These are phyloP conservation scores for Chytriomyces hyalinus DNA, from an alignment of 192 early-diverging fungal species.

Conservation along the genomic window DNA sequence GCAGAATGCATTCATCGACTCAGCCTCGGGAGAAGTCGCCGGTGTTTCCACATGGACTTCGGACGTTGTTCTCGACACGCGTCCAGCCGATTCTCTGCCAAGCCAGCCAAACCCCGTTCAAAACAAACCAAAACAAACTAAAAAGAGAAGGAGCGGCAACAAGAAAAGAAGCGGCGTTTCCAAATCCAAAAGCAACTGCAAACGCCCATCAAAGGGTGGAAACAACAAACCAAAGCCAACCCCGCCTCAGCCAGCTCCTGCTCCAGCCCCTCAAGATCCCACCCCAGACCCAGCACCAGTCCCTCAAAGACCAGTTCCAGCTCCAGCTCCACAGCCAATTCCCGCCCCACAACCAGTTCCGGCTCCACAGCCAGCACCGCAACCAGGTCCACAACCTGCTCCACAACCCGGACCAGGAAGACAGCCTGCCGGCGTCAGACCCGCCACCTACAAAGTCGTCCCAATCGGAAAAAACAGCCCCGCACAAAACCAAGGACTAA, in stretches of 20 bases:
- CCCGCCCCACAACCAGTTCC: background rate
- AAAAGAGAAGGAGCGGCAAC: too few species aligned
- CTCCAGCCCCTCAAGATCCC: background rate
- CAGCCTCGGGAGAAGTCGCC: slow-evolving; percentile 1
- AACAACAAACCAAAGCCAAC: too few species aligned
- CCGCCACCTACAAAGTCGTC: slow-evolving; percentile 19
- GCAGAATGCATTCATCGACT: slow-evolving; percentile 10
- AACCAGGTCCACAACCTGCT: background rate
- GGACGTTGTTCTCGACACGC: too few species aligned
- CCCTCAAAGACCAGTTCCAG: background rate
- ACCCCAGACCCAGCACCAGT: background rate
- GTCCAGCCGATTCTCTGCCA: too few species aligned
- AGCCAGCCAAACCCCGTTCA: too few species aligned
- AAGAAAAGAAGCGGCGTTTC: too few species aligned
- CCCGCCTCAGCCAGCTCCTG: background rate
- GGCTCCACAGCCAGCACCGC: background rate
- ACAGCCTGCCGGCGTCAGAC: background rate
- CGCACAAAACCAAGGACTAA: background rate
- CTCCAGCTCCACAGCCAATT: too few species aligned
- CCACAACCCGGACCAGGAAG: background rate
- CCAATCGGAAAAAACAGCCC: slow-evolving; percentile 21
- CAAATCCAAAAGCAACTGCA: too few species aligned
- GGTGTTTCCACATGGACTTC: slow-evolving; percentile 13
- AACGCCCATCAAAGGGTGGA: too few species aligned
- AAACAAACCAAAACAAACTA: background rate